Conservation (phyloP, 345 rosid species). For the Salix purpurea region DNA sequence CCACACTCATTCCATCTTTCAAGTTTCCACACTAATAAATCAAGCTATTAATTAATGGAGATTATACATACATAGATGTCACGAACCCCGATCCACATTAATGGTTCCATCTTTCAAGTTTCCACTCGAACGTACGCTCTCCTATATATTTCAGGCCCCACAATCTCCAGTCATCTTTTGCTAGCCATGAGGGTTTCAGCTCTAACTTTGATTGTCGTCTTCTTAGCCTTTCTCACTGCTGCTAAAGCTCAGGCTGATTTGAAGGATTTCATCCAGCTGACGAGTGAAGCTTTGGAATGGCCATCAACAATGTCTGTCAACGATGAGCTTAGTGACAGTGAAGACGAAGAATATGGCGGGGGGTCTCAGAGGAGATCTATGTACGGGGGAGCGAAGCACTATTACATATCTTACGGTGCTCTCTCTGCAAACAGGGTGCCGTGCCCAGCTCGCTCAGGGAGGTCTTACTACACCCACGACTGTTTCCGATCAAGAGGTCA, state of each 20-base stretch:
- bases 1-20: no score
- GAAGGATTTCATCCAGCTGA: background rate
- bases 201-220: background rate
- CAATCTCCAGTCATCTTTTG: background rate
- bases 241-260: slow-evolving; percentile 1
- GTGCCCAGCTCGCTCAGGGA: slow-evolving; percentile 28
- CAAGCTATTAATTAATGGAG: no score
- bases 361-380: slow-evolving; percentile 8
- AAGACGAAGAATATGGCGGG: background rate
- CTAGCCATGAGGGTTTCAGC: slow-evolving; percentile 4
- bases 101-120: no score
- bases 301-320: slow-evolving; percentile 3
- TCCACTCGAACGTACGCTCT: background rate
- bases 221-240: background rate
- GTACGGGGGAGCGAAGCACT: background rate
- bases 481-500: slow-evolving; percentile 14
- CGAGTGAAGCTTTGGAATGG: slow-evolving; percentile 7
- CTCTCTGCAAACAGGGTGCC: slow-evolving; percentile 24
- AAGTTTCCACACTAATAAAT: no score
- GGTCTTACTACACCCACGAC: slow-evolving; percentile 24
- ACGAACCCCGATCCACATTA: no score
- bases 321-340: slow-evolving; percentile 1
- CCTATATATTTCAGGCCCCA: background rate
- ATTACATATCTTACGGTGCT: slow-evolving; percentile 26
- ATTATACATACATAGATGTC: no score